Percentiles rank a stretch among this genome's conserved stretches.
These are phyloP conservation scores for Diaporthe humulicola DNA, from an alignment of 2,329 filamentous ascomycete species.

Conservation along the genomic window DNA sequence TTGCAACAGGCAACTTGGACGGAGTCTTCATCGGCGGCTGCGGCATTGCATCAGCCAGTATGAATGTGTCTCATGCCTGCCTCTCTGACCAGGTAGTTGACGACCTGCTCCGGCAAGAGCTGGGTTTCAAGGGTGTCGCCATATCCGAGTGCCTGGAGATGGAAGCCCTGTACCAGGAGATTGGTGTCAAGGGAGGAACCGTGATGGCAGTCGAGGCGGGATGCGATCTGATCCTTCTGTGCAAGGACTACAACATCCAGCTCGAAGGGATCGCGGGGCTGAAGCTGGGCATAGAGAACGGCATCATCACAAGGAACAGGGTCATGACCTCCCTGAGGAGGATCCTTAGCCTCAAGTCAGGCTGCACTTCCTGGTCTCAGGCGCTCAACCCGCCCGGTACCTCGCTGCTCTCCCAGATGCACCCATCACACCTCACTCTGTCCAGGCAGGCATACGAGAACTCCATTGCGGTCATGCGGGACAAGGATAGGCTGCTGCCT, in stretches of 20 bases:
- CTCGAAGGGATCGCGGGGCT: conserved; percentile 92
- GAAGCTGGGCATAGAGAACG: conserved; percentile 90
- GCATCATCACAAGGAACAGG: conserved; percentile 84
- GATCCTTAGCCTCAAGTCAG: conserved; percentile 84
- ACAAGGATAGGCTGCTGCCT: conserved; percentile 87
- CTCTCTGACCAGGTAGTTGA: conserved; percentile 94
- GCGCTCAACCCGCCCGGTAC: conserved; percentile 90
- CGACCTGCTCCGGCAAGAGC: conserved; percentile 86
- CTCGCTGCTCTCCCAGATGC: conserved; percentile 81
- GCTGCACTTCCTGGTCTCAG: conserved; percentile 90
- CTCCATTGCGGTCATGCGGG: conserved; percentile 92
- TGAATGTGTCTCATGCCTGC: conserved; percentile 96
- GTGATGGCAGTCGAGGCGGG: conserved; percentile 98
- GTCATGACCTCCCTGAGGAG: conserved; percentile 85
- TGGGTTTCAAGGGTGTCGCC: conserved; percentile 91
- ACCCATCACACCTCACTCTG: conserved; percentile 83
- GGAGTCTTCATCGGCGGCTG: conserved; percentile 97
- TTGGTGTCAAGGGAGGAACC: conserved; percentile 95
- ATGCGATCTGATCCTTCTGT: conserved; percentile 91
- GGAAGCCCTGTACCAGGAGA: conserved; percentile 95
- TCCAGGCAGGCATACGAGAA: conserved; percentile 90
- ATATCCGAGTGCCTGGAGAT: conserved; percentile 97
- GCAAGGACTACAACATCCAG: conserved; percentile 88
- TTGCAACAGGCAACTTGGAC: conserved; percentile 84
- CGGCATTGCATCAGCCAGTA: conserved; percentile 89